Evolutionary conservation across 2,329 filamentous ascomycete genomes (phyloP), one percentile per base, ranked within the genome.

Genomic region (Diaporthe sp.): DNA sequence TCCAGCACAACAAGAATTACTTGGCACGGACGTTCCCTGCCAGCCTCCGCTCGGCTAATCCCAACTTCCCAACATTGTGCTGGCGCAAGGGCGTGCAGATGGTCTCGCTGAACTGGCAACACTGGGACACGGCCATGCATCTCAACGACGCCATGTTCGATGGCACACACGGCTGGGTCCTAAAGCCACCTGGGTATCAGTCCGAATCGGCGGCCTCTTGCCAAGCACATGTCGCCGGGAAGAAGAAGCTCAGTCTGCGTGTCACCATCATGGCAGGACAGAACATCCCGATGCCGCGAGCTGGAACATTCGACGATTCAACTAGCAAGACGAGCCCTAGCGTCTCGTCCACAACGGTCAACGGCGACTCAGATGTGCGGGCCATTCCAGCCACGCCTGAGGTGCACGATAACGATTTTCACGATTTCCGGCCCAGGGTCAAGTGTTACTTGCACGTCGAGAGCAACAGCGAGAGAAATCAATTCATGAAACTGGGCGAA

Each of bases 31-130:
- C 97, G 12, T 99, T 98, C 81, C 97, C 97, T 6, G 93, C 93
- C 53, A 70, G 74, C 30, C 92, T 91, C 3, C 47, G n/a, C 9
- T 89, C 90, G 75, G 92, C 96, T 42, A 99, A 99, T 81, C 97
- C 96, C 50, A 95, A 75, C 37, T 58, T 98, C 79, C 97, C 97
- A 0, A 92, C 95, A 76, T 91, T 92, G 61, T 97, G 95, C 81
- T 99, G 97, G 97, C 92, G 95, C 65, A 92, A 94, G 70, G 97
- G 97, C 32, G 96, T 98, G 22, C 97, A 99, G 82, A 98, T 99
- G 96, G 96, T 95, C 8, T 96, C 97, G n/a, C 89, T 98, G 82
- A 99, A 99, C 82, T 98, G 97, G 96, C 97, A 99, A 83, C 96
- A 93, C 4, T 93, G 96, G 79, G 96, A 98, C 81, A 91, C 96